Evolutionary conservation across 2,329 filamentous ascomycete species (phyloP).

Genomic region (Verticillium alfalfae): DNA sequence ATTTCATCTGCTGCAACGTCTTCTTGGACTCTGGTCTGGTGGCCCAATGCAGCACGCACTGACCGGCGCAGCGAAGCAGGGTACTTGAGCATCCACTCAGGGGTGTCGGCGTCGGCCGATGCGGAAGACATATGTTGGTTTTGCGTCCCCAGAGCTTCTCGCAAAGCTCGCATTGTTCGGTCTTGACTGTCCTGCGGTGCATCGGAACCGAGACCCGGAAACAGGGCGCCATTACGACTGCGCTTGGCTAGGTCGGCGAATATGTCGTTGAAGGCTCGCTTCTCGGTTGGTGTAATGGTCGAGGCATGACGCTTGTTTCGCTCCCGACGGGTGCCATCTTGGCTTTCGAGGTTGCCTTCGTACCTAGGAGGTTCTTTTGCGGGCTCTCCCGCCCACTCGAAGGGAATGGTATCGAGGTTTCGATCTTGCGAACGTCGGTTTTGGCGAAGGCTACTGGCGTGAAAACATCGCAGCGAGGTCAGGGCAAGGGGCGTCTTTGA

Average conservation of each 20-base stretch:
- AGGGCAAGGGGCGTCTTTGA: neutral
- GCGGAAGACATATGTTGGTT: neutral
- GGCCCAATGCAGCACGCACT: constrained; percentile 27
- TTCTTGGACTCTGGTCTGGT: neutral
- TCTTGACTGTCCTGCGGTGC: neutral
- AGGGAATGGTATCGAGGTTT: constrained; percentile 36
- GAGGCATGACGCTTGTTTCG: constrained; percentile 17
- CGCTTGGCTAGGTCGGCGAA: constrained; percentile 31
- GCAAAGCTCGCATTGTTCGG: neutral
- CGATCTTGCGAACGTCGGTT: constrained; percentile 6
- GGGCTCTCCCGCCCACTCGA: constrained; percentile 35
- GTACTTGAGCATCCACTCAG: constrained; percentile 25
- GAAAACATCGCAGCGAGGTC: neutral
- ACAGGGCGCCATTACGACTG: neutral
- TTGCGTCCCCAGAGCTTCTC: neutral
- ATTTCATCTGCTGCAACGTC: neutral
- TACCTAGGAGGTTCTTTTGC: constrained; percentile 11
- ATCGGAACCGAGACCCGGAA: neutral
- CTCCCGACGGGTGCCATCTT: neutral
- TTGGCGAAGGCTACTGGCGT: constrained; percentile 3
- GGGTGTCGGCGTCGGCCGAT: neutral
- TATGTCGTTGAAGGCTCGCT: constrained; percentile 55
- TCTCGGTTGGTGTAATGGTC: constrained; percentile 55
- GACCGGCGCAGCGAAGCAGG: constrained; percentile 31
- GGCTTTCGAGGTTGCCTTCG: constrained; percentile 1